These are phyloP conservation scores for Phytophthora hybrid DNA, from an alignment of 352 stramenopile genomes.

Conservation along the genomic window DNA sequence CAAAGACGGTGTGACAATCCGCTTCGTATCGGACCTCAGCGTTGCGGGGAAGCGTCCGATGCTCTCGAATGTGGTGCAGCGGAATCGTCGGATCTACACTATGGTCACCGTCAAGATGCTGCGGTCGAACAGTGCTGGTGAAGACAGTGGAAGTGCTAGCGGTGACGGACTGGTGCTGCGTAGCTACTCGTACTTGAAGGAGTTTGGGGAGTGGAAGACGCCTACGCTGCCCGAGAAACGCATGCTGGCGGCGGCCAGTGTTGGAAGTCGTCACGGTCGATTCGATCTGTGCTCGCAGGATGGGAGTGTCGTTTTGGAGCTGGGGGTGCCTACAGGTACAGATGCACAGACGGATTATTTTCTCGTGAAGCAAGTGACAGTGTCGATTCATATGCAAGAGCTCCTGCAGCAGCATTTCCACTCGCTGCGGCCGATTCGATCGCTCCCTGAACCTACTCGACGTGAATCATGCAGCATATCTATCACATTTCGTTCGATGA, in stretches of 20 bases:
- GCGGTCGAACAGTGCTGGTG: not conserved
- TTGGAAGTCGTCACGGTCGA: slow-evolving; percentile 39
- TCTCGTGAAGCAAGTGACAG: slow-evolving; percentile 55
- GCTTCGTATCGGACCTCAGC: slow-evolving; percentile 34
- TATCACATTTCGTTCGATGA: slow-evolving; percentile 41
- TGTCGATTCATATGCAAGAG: slow-evolving; percentile 59
- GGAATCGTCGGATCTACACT: slow-evolving; percentile 64
- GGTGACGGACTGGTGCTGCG: slow-evolving; percentile 34
- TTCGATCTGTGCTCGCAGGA: slow-evolving; percentile 65
- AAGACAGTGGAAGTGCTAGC: not conserved
- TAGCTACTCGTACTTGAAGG: slow-evolving; percentile 62
- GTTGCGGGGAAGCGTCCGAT: slow-evolving; percentile 48
- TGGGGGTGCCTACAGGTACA: slow-evolving; percentile 57
- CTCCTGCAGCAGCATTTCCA: slow-evolving; percentile 55
- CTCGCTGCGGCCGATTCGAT: slow-evolving; percentile 37
- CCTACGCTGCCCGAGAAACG: slow-evolving; percentile 48
- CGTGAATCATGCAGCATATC: slow-evolving; percentile 42
- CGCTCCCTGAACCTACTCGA: slow-evolving; percentile 17
- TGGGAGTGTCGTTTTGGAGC: slow-evolving; percentile 55
- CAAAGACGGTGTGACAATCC: slow-evolving; percentile 35
- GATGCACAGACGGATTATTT: slow-evolving; percentile 72
- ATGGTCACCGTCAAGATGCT: slow-evolving; percentile 56
- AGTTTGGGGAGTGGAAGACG: slow-evolving; percentile 65
- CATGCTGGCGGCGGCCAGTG: slow-evolving; percentile 27
- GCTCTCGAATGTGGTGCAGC: slow-evolving; percentile 67